phyloP scores from a whole-genome alignment of 306 rosid species.

The Sophora flavescens region DNA sequence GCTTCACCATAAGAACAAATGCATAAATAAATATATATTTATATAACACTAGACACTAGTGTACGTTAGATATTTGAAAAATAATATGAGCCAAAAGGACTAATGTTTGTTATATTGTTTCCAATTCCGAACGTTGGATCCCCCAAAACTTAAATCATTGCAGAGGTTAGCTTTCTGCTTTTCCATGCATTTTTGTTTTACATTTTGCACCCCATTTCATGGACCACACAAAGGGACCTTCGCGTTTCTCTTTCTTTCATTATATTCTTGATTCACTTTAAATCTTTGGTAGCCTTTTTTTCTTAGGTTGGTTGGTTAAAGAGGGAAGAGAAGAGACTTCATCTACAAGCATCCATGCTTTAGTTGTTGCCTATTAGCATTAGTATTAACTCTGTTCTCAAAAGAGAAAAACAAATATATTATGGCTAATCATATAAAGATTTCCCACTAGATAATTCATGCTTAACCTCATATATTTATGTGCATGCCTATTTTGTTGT shows the following conservation, averaged over 20 bases:
- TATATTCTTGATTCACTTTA: conserved; percentile 42
- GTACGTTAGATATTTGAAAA: conserved; percentile 54
- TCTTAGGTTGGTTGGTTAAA: conserved; percentile 48
- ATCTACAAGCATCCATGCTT: conserved; percentile 42
- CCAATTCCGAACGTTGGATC: conserved; percentile 82
- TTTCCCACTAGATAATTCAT: neutral
- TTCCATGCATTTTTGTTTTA: conserved; percentile 42
- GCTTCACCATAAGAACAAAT: conserved; percentile 49
- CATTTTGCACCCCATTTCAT: conserved; percentile 63
- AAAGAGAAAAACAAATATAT: neutral
- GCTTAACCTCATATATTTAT: neutral
- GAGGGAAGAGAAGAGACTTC: conserved; percentile 43
- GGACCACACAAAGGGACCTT: conserved; percentile 59
- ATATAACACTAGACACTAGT: neutral
- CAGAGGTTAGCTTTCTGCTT: conserved; percentile 55
- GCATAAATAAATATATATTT: conserved; percentile 3
- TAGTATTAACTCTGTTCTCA: neutral
- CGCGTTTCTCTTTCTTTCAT: conserved; percentile 44
- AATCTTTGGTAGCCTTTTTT: conserved; percentile 42
- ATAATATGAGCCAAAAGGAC: conserved; percentile 46
- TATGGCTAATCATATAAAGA: conserved; percentile 34
- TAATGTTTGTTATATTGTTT: conserved; percentile 37
- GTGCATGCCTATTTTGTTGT: neutral
- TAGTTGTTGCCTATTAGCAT: conserved; percentile 9
- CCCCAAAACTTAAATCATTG: conserved; percentile 75